phyloP scores from a whole-genome alignment of 169 alveolate genomes.

The Plasmodium gallinaceum region DNA sequence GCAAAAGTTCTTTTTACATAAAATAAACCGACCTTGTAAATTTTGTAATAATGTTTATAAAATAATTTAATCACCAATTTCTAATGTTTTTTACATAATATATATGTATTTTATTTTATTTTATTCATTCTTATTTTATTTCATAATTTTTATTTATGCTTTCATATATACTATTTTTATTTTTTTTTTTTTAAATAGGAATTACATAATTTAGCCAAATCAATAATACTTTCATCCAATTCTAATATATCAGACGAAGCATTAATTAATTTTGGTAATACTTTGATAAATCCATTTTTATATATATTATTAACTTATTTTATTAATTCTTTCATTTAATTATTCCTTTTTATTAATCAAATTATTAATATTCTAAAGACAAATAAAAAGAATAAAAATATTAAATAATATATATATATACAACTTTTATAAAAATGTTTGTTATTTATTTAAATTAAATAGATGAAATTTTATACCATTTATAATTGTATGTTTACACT shows the following conservation, averaged over 20 bases:
- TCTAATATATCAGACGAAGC: slow-evolving; percentile 69
- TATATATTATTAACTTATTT: not conserved
- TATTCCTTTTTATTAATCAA: not conserved
- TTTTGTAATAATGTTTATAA: too few relatives aligned
- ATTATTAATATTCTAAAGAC: too few relatives aligned
- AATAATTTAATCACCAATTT: too few relatives aligned
- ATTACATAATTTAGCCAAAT: slow-evolving; percentile 43
- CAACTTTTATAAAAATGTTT: not conserved
- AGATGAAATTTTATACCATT: not conserved
- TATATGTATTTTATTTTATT: too few relatives aligned
- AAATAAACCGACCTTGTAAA: too few relatives aligned
- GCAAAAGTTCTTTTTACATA: too few relatives aligned
- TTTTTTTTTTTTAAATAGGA: slow-evolving; percentile 29
- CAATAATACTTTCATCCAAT: slow-evolving; percentile 62
- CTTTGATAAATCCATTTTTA: not conserved
- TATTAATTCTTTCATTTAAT: not conserved
- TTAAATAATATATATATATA: slow-evolving; percentile 2
- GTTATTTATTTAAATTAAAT: not conserved
- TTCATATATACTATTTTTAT: slow-evolving; percentile 3
- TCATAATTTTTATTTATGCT: not conserved
- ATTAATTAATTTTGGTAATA: slow-evolving; percentile 49
- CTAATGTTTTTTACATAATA: too few relatives aligned
- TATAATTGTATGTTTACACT: not conserved
- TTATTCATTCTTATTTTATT: not conserved
- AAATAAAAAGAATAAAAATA: not conserved